phyloP scores from a whole-genome alignment of 2,329 filamentous ascomycete species.

The Fusarium udum region DNA sequence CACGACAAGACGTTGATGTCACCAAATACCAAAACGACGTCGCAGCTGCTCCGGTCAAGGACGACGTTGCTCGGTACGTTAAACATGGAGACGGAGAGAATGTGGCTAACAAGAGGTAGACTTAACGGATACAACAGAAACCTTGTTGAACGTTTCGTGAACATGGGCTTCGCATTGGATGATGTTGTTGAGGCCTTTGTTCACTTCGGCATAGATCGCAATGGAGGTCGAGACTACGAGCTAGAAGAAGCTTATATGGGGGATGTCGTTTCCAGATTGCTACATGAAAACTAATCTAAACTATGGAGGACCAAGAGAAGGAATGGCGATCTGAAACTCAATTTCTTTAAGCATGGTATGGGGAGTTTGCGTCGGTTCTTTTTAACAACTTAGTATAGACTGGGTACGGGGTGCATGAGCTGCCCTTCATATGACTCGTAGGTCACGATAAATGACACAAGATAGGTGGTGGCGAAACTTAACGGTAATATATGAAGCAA shows the following conservation, averaged over 20 bases:
- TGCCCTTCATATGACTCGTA: background rate
- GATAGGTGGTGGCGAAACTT: background rate
- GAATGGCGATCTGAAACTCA: constrained; percentile 5
- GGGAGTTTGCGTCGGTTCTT: constrained; percentile 34
- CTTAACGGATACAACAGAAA: constrained; percentile 90
- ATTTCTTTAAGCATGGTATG: constrained; percentile 33
- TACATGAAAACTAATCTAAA: constrained; percentile 72
- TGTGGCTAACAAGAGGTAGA: constrained; percentile 52
- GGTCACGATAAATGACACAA: background rate
- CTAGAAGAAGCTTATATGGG: constrained; percentile 92
- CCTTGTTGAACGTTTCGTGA: constrained; percentile 83
- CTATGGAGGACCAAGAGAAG: background rate
- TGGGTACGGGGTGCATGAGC: background rate
- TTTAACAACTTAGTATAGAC: constrained; percentile 22
- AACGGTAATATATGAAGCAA: background rate
- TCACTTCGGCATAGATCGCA: constrained; percentile 81
- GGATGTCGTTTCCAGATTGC: constrained; percentile 84
- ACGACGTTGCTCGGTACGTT: constrained; percentile 45
- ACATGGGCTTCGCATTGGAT: constrained; percentile 91
- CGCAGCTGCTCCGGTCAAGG: constrained; percentile 46
- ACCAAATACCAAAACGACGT: constrained; percentile 61
- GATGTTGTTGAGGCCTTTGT: constrained; percentile 87
- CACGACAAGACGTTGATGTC: constrained; percentile 54
- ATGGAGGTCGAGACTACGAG: constrained; percentile 81
- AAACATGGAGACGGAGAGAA: background rate